phyloP scores from a whole-genome alignment of 2,329 filamentous ascomycete genomes.

The Venturia pyrina region DNA sequence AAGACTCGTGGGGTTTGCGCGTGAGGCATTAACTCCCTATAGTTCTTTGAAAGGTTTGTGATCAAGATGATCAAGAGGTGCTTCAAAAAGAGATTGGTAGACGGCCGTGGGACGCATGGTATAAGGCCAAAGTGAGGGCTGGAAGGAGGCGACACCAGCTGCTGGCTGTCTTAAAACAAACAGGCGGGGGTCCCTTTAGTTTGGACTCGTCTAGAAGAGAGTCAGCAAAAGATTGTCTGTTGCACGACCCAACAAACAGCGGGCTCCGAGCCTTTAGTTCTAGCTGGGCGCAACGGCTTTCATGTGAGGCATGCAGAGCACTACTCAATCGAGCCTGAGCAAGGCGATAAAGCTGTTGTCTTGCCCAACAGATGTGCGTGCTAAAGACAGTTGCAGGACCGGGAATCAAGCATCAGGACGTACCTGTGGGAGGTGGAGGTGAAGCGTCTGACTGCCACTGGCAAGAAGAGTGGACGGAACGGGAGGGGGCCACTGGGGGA shows the following conservation, averaged over 20 bases:
- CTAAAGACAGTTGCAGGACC: not conserved
- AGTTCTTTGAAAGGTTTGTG: conserved; percentile 1
- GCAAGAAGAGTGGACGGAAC: not conserved
- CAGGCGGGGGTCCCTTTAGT: not conserved
- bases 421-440: not conserved
- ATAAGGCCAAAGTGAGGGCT: not conserved
- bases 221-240: not conserved
- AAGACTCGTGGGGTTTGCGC: not conserved
- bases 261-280: not conserved
- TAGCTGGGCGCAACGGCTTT: not conserved
- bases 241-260: not conserved
- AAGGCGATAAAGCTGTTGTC: not conserved
- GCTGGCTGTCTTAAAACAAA: not conserved
- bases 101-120: conserved; percentile 3
- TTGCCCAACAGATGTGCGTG: not conserved
- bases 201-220: not conserved
- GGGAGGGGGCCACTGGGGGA: too few species aligned
- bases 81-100: not conserved
- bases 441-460: not conserved
- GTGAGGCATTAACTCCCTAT: not conserved
- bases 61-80: not conserved
- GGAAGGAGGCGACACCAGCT: not conserved
- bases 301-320: not conserved
- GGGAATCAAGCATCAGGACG: not conserved
- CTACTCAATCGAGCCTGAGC: not conserved